phyloP scores from a whole-genome alignment of 2,329 filamentous ascomycete species.

The Botrytis deweyae region DNA sequence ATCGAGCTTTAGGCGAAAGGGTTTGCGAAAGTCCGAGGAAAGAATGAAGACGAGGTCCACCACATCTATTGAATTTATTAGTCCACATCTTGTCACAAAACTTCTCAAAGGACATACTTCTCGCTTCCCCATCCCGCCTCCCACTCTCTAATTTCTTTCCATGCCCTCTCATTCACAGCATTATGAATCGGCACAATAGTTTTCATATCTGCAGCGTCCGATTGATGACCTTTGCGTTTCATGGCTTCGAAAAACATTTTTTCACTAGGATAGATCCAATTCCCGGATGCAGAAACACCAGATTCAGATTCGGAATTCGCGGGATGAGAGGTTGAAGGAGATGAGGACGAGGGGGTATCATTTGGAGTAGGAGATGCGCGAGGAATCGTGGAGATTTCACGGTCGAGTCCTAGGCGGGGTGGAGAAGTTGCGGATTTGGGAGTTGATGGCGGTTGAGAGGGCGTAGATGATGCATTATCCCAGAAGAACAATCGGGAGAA shows the following conservation, averaged over 20 bases:
- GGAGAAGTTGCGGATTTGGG: slow-evolving; percentile 74
- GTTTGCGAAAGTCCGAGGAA: slow-evolving; percentile 72
- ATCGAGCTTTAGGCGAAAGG: slow-evolving; percentile 78
- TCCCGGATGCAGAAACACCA: slow-evolving; percentile 66
- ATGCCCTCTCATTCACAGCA: slow-evolving; percentile 94
- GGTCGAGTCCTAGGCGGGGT: slow-evolving; percentile 58
- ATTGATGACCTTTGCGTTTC: slow-evolving; percentile 81
- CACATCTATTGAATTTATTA: slow-evolving; percentile 50
- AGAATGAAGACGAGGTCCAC: slow-evolving; percentile 76
- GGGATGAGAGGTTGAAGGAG: slow-evolving; percentile 42
- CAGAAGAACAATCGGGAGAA: slow-evolving; percentile 28
- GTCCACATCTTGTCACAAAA: neutral
- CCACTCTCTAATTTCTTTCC: slow-evolving; percentile 89
- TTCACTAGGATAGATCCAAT: slow-evolving; percentile 97
- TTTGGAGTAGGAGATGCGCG: slow-evolving; percentile 51
- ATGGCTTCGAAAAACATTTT: slow-evolving; percentile 98
- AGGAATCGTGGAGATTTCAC: slow-evolving; percentile 78
- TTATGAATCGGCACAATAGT: slow-evolving; percentile 97
- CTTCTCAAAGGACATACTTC: slow-evolving; percentile 45
- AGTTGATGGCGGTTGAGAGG: slow-evolving; percentile 52
- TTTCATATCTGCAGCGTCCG: slow-evolving; percentile 72
- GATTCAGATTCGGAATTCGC: slow-evolving; percentile 80
- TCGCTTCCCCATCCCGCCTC: slow-evolving; percentile 67
- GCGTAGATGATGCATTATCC: slow-evolving; percentile 19
- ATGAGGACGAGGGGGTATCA: slow-evolving; percentile 34